Conservation (phyloP, 2,329 filamentous ascomycete species). For the Mycocentrospora acerina region DNA sequence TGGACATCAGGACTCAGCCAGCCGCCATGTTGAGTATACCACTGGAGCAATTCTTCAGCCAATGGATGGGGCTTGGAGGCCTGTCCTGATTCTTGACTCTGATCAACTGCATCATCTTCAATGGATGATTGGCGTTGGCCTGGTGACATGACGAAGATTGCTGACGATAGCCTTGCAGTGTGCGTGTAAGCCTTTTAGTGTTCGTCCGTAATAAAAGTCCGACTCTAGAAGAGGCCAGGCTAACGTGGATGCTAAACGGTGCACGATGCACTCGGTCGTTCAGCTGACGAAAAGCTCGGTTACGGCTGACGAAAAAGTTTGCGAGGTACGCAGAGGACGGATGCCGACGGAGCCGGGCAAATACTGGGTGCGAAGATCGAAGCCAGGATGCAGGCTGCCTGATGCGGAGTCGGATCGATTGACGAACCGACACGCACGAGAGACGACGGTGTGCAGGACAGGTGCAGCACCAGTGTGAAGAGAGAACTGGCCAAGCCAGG, state of each 20-base stretch:
- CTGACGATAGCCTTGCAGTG: slow-evolving; percentile 11
- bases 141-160: slow-evolving; percentile 11
- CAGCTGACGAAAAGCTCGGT: slow-evolving; percentile 10
- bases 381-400: too few species aligned
- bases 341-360: slow-evolving; percentile 4
- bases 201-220: slow-evolving; percentile 8
- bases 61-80: slow-evolving; percentile 13
- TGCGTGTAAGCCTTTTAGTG: too few species aligned
- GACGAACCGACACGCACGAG: too few species aligned
- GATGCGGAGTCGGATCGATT: too few species aligned
- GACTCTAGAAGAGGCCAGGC: too few species aligned
- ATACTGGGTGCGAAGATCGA: too few species aligned
- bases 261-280: too few species aligned
- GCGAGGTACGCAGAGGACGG: slow-evolving; percentile 11
- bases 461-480: too few species aligned
- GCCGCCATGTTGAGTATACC: slow-evolving; percentile 37
- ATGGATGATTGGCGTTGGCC: slow-evolving; percentile 4
- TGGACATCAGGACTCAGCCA: slow-evolving; percentile 31
- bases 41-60: slow-evolving; percentile 23
- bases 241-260: too few species aligned
- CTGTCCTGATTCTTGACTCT: slow-evolving; percentile 4
- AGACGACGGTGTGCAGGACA: too few species aligned
- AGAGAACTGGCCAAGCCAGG: too few species aligned
- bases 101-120: slow-evolving; percentile 1
- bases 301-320: slow-evolving; percentile 14